Base-by-base conservation (phyloP, 1,139 yeast species). In the Geotrichum aggregatum region DNA sequence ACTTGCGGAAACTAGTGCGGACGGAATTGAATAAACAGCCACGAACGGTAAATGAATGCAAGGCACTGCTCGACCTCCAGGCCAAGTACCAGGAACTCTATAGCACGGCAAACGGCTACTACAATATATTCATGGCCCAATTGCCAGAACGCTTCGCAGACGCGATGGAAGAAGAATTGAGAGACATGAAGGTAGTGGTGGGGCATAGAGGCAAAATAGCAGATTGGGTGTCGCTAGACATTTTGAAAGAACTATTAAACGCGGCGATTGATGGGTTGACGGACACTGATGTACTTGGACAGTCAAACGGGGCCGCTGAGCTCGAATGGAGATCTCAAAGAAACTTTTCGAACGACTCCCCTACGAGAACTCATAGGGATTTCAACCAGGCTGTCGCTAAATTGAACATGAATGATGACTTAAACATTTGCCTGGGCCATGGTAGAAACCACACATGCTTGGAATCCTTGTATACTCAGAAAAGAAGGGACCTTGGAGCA, bases 231-330 rank as follows among this genome's bases (percentile, higher is more conserved):
- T 13, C 36, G 14, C 16, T 34, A n/a, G 8, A 4, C 8, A 40
- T 21, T 22, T 26, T 47, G 42, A 41, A 42, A 16, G 46, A 41
- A 16, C 35, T 41, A 46, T 44, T 47, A 2, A 40, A 30, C 19
- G 45, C 39, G 22, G 33, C 33, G 10, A 40, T 38, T n/a, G 34
- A 39, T 40, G 44, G 30, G 19, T 16, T 34, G 16, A 18, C 11
- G 7, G 36, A 34, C 7, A 34, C 2, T 34, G 36, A 24, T 24
- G 28, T 24, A 24, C 28, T 24, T 8, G 28, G 28, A 5, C 28
- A 24, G 28, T 24, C 7, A 5, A 5, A 5, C 28, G 28, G 7
- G 8, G 7, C 28, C 7, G 28, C 8, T 24, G 28, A 24, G 8
- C 28, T 8, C 7, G 7, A 24, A 24, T 24, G 28, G 28, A 8